Conservation (phyloP, 2,329 filamentous ascomycete species). For the Neoarthrinium moseri region DNA sequence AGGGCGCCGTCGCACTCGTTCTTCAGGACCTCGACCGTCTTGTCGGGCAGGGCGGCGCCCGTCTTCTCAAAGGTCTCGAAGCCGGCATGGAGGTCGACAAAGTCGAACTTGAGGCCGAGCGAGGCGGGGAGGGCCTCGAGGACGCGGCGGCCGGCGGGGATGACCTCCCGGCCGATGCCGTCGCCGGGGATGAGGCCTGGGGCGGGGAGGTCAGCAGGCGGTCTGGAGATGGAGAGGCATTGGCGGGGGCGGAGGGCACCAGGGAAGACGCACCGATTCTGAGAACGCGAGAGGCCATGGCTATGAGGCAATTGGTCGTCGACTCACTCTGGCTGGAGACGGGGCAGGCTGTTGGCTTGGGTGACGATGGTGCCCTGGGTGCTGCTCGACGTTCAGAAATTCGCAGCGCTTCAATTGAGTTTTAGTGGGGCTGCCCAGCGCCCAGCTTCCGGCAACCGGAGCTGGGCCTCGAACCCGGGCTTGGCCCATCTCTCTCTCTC, state of each 20-base stretch:
- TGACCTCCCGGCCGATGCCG: slow-evolving; percentile 97
- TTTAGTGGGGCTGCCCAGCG: background rate
- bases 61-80: slow-evolving; percentile 92
- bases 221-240: too few relatives aligned
- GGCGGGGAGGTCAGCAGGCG: background rate
- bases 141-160: slow-evolving; percentile 86
- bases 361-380: too few relatives aligned
- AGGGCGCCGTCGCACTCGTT: slow-evolving; percentile 93
- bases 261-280: slow-evolving; percentile 58
- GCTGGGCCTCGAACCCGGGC: too few relatives aligned
- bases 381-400: too few relatives aligned
- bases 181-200: slow-evolving; percentile 94
- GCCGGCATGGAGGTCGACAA: slow-evolving; percentile 88
- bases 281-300: slow-evolving; percentile 62
- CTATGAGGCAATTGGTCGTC: slow-evolving; percentile 31
- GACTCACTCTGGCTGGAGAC: background rate
- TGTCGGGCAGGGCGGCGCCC: slow-evolving; percentile 83
- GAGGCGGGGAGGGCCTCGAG: slow-evolving; percentile 92
- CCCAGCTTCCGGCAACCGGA: background rate
- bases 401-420: background rate
- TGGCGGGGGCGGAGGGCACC: background rate
- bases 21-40: slow-evolving; percentile 85
- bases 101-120: slow-evolving; percentile 90
- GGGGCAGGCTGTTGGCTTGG: too few relatives aligned
- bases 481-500: too few relatives aligned